Base-by-base conservation (phyloP, 768 basidiomycete genomes). In the Phylloporus arenicola region DNA sequence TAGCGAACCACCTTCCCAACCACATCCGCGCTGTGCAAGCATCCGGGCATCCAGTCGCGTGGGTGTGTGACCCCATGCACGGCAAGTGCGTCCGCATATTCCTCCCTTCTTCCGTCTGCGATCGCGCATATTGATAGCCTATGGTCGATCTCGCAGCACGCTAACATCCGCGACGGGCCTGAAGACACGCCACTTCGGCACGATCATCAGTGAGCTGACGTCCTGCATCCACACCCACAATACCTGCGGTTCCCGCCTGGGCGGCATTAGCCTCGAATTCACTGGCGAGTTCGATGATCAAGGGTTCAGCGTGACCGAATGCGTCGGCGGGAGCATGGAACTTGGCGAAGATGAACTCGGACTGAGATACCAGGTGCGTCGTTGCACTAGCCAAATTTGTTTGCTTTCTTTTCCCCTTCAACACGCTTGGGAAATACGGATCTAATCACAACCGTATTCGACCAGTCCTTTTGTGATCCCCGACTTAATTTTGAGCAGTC, bases 41-140 rank as follows among this genome's bases (percentile, higher is more conserved):
- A 44, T 85, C 91, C 2, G 81, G 79, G 0, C 93, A 98, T 64
- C 88, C 88, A 1, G 93, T 96, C 3, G 81, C 85, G 9, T 98
- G 94, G 92, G 79, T 94, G 44, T 94, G 90, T 62, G 96, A 98
- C 69, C 93, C 94, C 3, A 98, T 98, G 95, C 95, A 98, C 59
- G 95, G 94, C 72, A 96, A 97, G 92, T 92, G 62, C 59, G 88
- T 77, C 39, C 5, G 30, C 52, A 27, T 44, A 29, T 11, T 3
- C 13, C 40, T 9, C 3, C 14, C 27, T 9, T 10, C 9, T 22
- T 41, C 25, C 13, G 13, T 12, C 8, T 9, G 4, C n/a, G 22
- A 41, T 24, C 24, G 3, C 17, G 3, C 24, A 25, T 14, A 25
- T 16, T 16, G 24, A 41, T n/a, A 25, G 24, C 14, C 22, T 12